phyloP scores from a whole-genome alignment of 2,329 filamentous ascomycete species.

The Diplodia corticola region DNA sequence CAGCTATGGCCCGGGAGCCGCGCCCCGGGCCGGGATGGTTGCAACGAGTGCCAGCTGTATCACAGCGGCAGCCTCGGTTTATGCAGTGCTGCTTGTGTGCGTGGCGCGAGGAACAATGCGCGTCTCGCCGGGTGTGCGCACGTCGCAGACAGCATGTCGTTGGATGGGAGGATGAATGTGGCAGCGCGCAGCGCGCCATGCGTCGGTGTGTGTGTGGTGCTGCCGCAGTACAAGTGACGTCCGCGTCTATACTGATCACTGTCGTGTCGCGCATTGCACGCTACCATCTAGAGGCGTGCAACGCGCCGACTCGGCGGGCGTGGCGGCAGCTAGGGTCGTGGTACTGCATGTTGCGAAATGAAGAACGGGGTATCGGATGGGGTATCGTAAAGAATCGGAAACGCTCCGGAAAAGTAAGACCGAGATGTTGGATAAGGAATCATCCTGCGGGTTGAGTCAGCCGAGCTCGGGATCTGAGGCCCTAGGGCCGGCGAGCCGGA shows the following conservation, averaged over 20 bases:
- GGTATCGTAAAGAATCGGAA: slow-evolving; percentile 16
- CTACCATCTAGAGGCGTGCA: slow-evolving; percentile 6
- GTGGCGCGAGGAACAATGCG: slow-evolving; percentile 22
- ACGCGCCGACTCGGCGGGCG: not conserved
- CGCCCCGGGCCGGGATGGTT: slow-evolving; percentile 16
- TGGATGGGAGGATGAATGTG: not conserved
- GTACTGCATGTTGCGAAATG: slow-evolving; percentile 12
- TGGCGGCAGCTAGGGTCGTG: not conserved
- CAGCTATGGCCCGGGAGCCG: not conserved
- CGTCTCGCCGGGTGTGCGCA: not conserved
- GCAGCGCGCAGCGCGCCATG: not conserved
- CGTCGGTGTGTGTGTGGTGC: not conserved
- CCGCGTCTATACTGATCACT: slow-evolving; percentile 12
- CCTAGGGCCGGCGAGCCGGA: not conserved
- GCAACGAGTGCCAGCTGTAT: slow-evolving; percentile 25
- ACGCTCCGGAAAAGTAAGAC: not conserved
- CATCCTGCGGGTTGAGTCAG: slow-evolving; percentile 15
- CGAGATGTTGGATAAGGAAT: slow-evolving; percentile 4
- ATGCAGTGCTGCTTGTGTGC: slow-evolving; percentile 26
- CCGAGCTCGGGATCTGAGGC: not conserved
- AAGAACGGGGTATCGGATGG: slow-evolving; percentile 16
- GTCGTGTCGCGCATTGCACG: slow-evolving; percentile 12
- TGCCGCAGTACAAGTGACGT: slow-evolving; percentile 17
- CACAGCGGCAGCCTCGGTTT: slow-evolving; percentile 21
- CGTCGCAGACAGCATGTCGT: not conserved